Percentiles rank a stretch among this genome's conserved stretches.
These are phyloP conservation scores for Sphagnum fallax DNA, from an alignment of 228 moss, liverwort and hornwort genomes.

Conservation along the genomic window DNA sequence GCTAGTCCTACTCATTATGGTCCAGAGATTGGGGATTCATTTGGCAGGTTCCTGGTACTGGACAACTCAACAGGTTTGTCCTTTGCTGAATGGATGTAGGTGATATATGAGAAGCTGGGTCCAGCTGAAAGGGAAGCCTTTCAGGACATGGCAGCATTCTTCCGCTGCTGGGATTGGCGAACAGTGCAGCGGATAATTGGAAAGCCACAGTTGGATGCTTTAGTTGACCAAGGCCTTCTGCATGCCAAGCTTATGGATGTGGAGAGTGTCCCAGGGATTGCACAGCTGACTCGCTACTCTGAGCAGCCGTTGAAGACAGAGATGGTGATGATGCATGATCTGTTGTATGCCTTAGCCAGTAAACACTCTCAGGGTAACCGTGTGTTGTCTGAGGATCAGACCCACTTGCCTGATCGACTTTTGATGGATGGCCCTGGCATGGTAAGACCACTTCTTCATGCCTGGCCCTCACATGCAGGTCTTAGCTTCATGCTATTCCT, in stretches of 20 bases:
- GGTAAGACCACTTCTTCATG: constrained; percentile 19
- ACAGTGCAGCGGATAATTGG: constrained; percentile 63
- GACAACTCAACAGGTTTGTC: no score
- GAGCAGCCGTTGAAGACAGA: constrained; percentile 70
- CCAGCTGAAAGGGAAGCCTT: constrained; percentile 47
- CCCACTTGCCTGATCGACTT: constrained; percentile 56
- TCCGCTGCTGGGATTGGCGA: constrained; percentile 77
- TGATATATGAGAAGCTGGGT: constrained; percentile 54
- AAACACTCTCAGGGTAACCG: constrained; percentile 56
- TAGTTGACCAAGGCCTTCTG: constrained; percentile 39
- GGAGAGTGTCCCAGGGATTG: constrained; percentile 55
- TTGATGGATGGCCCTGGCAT: constrained; percentile 59
- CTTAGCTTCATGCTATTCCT: no score
- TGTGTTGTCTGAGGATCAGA: constrained; percentile 64
- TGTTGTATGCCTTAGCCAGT: constrained; percentile 53
- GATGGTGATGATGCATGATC: constrained; percentile 69
- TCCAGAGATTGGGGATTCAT: no score
- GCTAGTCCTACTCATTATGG: no score
- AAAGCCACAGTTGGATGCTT: constrained; percentile 41
- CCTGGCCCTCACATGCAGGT: no score
- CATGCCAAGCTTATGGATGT: constrained; percentile 38
- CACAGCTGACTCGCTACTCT: constrained; percentile 65
- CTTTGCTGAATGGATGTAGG: constrained; percentile 23
- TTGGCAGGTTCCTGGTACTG: no score
- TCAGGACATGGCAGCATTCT: constrained; percentile 61